Conservation (phyloP, 139 green algal genomes). For the Cymbomonas tetramitiformis region DNA sequence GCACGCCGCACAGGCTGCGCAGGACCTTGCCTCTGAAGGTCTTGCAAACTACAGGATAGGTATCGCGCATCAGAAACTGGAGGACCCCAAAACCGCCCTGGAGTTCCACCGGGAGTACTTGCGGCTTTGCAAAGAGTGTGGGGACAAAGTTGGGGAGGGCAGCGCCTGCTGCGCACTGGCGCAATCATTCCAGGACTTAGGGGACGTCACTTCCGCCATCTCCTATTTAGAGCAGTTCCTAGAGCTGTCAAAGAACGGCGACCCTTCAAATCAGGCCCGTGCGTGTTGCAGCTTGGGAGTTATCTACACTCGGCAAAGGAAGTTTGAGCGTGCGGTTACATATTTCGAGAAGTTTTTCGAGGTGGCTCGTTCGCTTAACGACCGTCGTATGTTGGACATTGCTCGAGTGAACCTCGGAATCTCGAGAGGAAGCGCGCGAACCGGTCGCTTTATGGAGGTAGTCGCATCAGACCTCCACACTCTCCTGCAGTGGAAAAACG, state of each 20-base stretch:
- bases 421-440: slow-evolving; percentile 24
- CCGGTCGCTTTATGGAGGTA: slow-evolving; percentile 27
- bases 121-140: neutral
- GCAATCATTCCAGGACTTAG: slow-evolving; percentile 11
- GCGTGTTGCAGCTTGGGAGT: slow-evolving; percentile 52
- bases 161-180: slow-evolving; percentile 24
- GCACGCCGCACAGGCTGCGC: no score
- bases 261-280: slow-evolving; percentile 28
- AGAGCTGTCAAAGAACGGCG: slow-evolving; percentile 30
- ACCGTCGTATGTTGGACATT: slow-evolving; percentile 41
- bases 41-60: no score
- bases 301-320: slow-evolving; percentile 39
- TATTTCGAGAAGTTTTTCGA: slow-evolving; percentile 69
- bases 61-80: no score
- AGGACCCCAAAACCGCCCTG: no score
- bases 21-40: no score
- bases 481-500: slow-evolving; percentile 41
- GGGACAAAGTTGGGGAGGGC: slow-evolving; percentile 39
- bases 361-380: slow-evolving; percentile 34
- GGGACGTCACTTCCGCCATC: slow-evolving; percentile 14
- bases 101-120: slow-evolving; percentile 13
- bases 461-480: slow-evolving; percentile 29
- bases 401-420: slow-evolving; percentile 51
- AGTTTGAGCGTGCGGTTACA: slow-evolving; percentile 22
- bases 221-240: slow-evolving; percentile 26